Evolutionary conservation across 345 rosid genomes (phyloP).

Genomic region (Eucalyptus sideroxylon): DNA sequence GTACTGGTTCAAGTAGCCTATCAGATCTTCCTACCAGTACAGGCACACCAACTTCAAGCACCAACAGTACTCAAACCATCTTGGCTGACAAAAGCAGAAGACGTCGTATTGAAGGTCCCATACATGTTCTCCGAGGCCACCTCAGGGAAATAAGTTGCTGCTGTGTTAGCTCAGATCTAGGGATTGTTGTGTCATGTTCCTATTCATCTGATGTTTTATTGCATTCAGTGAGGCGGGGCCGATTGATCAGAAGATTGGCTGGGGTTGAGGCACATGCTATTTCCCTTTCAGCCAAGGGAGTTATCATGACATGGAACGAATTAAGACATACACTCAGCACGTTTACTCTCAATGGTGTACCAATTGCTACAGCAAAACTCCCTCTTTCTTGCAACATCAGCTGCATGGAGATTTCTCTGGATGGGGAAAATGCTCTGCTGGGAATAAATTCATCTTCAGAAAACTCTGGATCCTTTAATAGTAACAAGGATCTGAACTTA

Average conservation of each 20-base stretch:
- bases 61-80: constrained; percentile 25
- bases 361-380: constrained; percentile 51
- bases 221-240: constrained; percentile 84
- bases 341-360: constrained; percentile 65
- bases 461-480: constrained; percentile 2
- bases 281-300: constrained; percentile 76
- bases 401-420: constrained; percentile 80
- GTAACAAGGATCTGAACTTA: constrained; percentile 5
- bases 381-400: constrained; percentile 53
- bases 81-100: constrained; percentile 54
- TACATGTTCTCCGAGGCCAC: constrained; percentile 92
- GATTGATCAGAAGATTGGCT: constrained; percentile 69
- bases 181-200: constrained; percentile 73
- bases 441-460: constrained; percentile 48
- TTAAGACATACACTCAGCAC: constrained; percentile 45
- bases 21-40: constrained; percentile 40
- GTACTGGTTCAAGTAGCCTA: constrained; percentile 37
- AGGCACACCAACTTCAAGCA: constrained; percentile 26
- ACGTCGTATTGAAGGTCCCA: constrained; percentile 75
- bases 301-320: constrained; percentile 74
- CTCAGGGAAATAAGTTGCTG: constrained; percentile 59
- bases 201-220: constrained; percentile 59
- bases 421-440: constrained; percentile 66
- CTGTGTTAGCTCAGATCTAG: constrained; percentile 83
- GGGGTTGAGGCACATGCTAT: constrained; percentile 73